These are phyloP conservation scores for Termitomyces sp. DNA, from an alignment of 768 basidiomycete species.

Conservation along the genomic window DNA sequence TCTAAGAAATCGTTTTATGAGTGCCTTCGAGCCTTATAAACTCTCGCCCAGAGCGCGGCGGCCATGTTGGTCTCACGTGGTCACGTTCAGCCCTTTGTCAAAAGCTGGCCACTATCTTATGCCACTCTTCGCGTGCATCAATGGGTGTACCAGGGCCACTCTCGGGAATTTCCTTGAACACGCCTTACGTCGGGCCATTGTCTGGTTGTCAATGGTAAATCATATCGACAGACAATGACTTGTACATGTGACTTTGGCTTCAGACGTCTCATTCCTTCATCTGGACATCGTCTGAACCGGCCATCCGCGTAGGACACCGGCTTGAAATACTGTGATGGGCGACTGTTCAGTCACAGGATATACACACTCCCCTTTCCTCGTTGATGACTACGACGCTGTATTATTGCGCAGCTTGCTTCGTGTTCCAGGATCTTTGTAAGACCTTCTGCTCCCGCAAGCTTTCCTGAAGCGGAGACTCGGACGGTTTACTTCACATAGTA, in stretches of 20 bases:
- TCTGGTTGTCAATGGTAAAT: background rate
- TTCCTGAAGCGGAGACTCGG: no score
- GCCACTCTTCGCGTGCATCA: background rate
- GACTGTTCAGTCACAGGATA: no score
- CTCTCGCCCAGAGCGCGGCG: constrained; percentile 1
- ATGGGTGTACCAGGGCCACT: background rate
- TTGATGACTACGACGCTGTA: no score
- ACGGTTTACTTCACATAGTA: no score
- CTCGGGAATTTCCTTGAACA: constrained; percentile 8
- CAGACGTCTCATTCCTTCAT: background rate
- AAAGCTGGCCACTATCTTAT: background rate
- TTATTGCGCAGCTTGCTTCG: no score
- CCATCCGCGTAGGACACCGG: background rate
- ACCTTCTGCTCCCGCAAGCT: no score
- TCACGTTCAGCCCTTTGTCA: constrained; percentile 6
- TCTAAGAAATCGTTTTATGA: background rate
- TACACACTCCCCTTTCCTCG: no score
- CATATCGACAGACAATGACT: background rate
- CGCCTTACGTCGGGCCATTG: background rate
- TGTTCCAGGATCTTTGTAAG: no score
- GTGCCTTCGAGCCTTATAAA: background rate
- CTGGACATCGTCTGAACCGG: background rate
- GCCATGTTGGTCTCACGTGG: constrained; percentile 1
- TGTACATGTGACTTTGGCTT: no score
- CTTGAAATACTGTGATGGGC: background rate